Percentiles rank a stretch among this genome's conserved stretches.
Conservation (phyloP, 352 stramenopile species). For the Plasmopara viticola region DNA sequence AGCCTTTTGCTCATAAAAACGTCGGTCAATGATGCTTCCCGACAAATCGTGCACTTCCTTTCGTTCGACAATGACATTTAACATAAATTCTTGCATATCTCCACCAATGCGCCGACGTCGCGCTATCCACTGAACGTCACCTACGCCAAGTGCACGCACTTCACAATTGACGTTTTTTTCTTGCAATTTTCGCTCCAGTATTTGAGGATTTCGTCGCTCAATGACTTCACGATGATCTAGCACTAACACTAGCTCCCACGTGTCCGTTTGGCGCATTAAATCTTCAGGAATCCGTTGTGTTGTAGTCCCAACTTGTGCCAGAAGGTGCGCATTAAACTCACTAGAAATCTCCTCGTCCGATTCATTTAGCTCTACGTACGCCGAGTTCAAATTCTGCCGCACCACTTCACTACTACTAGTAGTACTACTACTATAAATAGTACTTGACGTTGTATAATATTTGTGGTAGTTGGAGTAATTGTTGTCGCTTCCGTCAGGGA, state of each 20-base stretch:
- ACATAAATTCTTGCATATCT: constrained; percentile 50
- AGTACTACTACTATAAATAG: constrained; percentile 2
- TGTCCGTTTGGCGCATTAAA: constrained; percentile 32
- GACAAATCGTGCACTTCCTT: constrained; percentile 78
- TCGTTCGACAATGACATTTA: constrained; percentile 80
- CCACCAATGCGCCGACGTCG: constrained; percentile 35
- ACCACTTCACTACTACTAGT: constrained; percentile 1
- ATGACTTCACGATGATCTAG: constrained; percentile 81
- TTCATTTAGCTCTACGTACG: constrained; percentile 40
- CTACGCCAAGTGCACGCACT: constrained; percentile 64
- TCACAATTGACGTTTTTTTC: constrained; percentile 77
- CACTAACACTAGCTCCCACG: constrained; percentile 73
- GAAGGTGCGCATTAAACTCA: constrained; percentile 1
- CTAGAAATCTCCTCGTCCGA: constrained; percentile 26
- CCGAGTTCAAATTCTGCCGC: constrained; percentile 10
- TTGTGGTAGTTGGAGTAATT: not conserved
- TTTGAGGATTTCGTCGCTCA: constrained; percentile 58
- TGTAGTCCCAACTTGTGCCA: constrained; percentile 2
- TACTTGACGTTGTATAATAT: constrained; percentile 2
- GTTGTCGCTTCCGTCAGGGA: constrained; percentile 9
- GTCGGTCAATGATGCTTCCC: constrained; percentile 77
- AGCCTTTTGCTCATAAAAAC: constrained; percentile 76
- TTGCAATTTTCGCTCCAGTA: constrained; percentile 76
- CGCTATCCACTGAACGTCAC: constrained; percentile 76
- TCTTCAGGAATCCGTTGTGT: constrained; percentile 9